phyloP scores from a whole-genome alignment of 495 filamentous ascomycete genomes.

The Penicillium pulvis region DNA sequence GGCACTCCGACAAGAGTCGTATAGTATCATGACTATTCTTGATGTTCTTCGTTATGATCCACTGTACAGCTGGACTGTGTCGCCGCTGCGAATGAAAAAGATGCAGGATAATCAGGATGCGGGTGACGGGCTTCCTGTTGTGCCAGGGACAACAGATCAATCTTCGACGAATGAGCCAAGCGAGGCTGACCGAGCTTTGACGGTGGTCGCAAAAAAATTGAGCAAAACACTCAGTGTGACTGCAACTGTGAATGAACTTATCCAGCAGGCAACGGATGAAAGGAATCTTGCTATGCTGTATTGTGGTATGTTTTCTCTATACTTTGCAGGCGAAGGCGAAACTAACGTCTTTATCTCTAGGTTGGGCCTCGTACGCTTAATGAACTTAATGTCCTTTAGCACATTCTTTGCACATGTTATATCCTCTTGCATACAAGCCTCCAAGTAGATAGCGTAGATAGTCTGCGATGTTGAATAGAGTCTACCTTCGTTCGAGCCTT shows the following conservation, averaged over 20 bases:
- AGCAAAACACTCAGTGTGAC: conserved; percentile 89
- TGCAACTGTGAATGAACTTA: conserved; percentile 94
- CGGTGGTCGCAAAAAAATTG: conserved; percentile 92
- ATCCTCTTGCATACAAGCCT: not conserved
- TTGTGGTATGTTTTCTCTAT: conserved; percentile 62
- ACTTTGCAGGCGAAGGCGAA: not conserved
- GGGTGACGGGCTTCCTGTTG: conserved; percentile 39
- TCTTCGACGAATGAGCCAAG: conserved; percentile 70
- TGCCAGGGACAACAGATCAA: conserved; percentile 41
- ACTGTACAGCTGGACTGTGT: conserved; percentile 91
- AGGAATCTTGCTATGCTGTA: conserved; percentile 89
- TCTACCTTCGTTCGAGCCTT: too few species aligned
- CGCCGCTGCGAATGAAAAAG: conserved; percentile 78
- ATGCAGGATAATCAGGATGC: conserved; percentile 68
- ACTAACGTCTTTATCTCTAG: conserved; percentile 32
- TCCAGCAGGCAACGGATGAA: conserved; percentile 93
- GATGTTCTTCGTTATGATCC: conserved; percentile 96
- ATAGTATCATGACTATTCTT: conserved; percentile 95
- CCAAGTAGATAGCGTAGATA: too few species aligned
- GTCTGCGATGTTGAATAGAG: too few species aligned
- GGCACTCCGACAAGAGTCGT: conserved; percentile 86
- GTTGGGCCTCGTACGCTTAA: conserved; percentile 71
- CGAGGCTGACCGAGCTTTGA: conserved; percentile 89
- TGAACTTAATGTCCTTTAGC: not conserved
- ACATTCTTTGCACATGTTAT: not conserved